Evolutionary conservation across 805 yeast genomes (phyloP), one percentile per base, ranked within the genome.

Genomic region (Candida stauntonica): DNA sequence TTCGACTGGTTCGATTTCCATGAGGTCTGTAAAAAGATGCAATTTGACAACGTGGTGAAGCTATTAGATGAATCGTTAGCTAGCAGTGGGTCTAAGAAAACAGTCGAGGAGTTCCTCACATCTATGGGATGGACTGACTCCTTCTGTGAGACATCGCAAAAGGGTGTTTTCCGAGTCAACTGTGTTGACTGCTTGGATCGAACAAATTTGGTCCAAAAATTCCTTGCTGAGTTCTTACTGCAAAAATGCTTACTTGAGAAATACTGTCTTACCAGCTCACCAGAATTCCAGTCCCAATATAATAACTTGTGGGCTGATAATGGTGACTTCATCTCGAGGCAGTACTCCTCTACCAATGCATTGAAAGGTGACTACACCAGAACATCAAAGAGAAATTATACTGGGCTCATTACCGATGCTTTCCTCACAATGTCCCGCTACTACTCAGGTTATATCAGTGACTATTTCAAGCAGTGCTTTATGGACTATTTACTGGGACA

Each of bases 1-100:
- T 70, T 75, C 45, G 68, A 68, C 13, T 79, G 80, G 66, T 79
- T 79, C 58, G 86, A 79, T 52, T 79, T 79, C 58, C 85, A 79
- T 52, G 65, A 67, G 5, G 77, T 68, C 21, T 69, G 74, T 41
- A 57, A 61, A 23, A 65, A 63, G 29, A 60, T 70, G 70, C 58
- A 55, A 31, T 69, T 64, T 47, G 66, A 62, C 7, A 64, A 64
- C 17, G 63, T 68, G 3, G 45, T 44, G 4, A 35, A 54, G 19
- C 40, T 68, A 9, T 50, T 67, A 12, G 58, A 61, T 24, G 52
- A 53, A 11, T 26, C 21, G 1, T 29, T 60, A 5, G 42, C 21
- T 17, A 37, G 50, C 16, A 26, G 24, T 18, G 39, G 29, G 9
- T 36, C 36, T 7, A 34, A 31, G 5, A n/a, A 26, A 0, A 47